Percentiles rank a stretch among this genome's conserved stretches.
Conservation (phyloP, 2,329 filamentous ascomycete species). For the Neonectria neomacrospora region DNA sequence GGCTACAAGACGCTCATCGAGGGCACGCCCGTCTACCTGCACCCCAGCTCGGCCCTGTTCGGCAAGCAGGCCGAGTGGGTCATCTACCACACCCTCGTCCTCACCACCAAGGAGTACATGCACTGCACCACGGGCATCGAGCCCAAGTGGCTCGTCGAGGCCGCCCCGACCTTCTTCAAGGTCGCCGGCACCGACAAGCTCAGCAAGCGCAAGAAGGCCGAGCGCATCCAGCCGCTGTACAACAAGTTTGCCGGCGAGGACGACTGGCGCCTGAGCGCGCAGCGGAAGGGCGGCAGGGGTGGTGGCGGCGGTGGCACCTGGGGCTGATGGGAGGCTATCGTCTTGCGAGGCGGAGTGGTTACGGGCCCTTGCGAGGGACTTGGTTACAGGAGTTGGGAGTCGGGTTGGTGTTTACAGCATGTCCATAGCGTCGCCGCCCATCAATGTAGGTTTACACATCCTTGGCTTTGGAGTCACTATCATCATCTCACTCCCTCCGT, state of each 20-base stretch:
- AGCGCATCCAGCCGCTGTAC: conserved; percentile 94
- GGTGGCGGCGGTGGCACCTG: conserved; percentile 92
- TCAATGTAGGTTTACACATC: not conserved
- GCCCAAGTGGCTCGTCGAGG: conserved; percentile 93
- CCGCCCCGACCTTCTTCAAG: conserved; percentile 99
- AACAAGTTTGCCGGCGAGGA: conserved; percentile 93
- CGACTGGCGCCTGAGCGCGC: conserved; percentile 92
- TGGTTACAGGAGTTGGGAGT: not conserved
- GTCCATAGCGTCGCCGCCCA: conserved; percentile 6
- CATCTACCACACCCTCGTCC: conserved; percentile 88
- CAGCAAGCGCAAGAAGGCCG: conserved; percentile 91
- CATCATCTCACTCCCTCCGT: not conserved
- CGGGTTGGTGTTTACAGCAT: not conserved
- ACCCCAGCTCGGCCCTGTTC: conserved; percentile 90
- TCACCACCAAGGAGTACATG: conserved; percentile 99
- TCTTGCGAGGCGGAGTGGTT: not conserved
- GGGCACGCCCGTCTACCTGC: conserved; percentile 93
- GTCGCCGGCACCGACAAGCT: conserved; percentile 87
- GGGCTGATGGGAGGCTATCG: conserved; percentile 65
- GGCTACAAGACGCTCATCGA: conserved; percentile 98
- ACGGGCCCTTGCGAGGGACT: not conserved
- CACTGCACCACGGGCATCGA: conserved; percentile 93
- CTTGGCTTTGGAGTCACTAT: not conserved
- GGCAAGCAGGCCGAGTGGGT: conserved; percentile 97
- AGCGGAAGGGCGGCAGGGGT: conserved; percentile 84